Conservation (phyloP, 2,329 filamentous ascomycete genomes). For the Verticillium isaacii region DNA sequence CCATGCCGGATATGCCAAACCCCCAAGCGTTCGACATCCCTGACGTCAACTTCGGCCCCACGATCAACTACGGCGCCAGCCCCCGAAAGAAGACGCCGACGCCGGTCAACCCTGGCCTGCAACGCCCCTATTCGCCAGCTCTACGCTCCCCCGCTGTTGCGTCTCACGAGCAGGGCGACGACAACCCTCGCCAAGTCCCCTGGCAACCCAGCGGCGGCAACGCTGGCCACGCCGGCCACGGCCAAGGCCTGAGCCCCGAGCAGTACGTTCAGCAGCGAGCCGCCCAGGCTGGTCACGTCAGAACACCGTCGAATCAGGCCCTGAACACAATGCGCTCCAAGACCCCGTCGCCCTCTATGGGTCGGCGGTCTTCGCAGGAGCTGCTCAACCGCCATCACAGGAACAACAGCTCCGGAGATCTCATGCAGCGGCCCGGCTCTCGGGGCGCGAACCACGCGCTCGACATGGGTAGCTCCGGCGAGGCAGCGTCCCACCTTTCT, state of each 20-base stretch:
- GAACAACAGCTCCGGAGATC: constrained; percentile 40
- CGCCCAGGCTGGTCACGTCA: constrained; percentile 53
- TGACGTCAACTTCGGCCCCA: constrained; percentile 80
- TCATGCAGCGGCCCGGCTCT: constrained; percentile 51
- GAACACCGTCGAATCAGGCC: constrained; percentile 41
- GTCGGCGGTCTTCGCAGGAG: constrained; percentile 35
- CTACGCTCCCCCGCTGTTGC: constrained; percentile 18
- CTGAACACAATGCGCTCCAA: constrained; percentile 32
- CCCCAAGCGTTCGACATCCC: constrained; percentile 55
- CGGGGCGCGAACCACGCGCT: constrained; percentile 51
- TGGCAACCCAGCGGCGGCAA: constrained; percentile 70
- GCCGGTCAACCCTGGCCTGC: constrained; percentile 14
- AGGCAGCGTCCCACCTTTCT: constrained; percentile 57
- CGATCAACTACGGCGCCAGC: constrained; percentile 56
- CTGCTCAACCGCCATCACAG: constrained; percentile 33
- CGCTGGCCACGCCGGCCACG: constrained; percentile 39
- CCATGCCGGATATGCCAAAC: constrained; percentile 11
- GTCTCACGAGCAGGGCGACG: constrained; percentile 36
- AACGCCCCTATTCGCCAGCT: constrained; percentile 26
- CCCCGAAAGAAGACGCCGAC: constrained; percentile 25
- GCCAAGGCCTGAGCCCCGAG: constrained; percentile 64
- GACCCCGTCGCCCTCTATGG: constrained; percentile 38
- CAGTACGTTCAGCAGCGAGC: constrained; percentile 80
- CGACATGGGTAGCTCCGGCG: constrained; percentile 36
- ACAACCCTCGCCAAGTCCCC: constrained; percentile 58